Conservation (phyloP, 768 basidiomycete genomes). For the Tephrocybe sp. region DNA sequence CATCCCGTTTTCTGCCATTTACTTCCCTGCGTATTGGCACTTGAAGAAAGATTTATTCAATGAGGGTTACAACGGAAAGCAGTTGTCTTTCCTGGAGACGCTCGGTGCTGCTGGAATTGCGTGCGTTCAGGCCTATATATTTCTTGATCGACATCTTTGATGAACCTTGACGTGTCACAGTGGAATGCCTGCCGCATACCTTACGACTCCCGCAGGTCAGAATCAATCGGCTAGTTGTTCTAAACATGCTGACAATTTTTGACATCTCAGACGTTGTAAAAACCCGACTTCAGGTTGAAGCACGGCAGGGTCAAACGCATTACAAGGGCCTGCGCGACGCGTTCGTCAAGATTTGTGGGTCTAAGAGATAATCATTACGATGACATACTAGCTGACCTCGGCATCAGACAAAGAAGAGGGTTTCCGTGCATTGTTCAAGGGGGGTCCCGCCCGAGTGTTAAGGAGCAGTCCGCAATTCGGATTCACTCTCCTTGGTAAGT, state of each 20-base stretch:
- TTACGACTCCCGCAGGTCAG: constrained; percentile 88
- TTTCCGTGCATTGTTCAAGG: constrained; percentile 87
- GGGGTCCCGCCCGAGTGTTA: constrained; percentile 83
- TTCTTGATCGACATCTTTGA: constrained; percentile 21
- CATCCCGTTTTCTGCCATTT: constrained; percentile 96
- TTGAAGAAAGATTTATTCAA: constrained; percentile 92
- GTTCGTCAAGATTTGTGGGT: constrained; percentile 84
- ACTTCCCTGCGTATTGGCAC: constrained; percentile 87
- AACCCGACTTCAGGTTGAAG: constrained; percentile 93
- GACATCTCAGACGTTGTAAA: constrained; percentile 83
- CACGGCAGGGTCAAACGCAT: constrained; percentile 83
- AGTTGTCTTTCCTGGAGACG: constrained; percentile 88
- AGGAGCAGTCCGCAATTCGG: constrained; percentile 94
- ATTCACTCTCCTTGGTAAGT: constrained; percentile 75
- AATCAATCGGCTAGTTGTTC: constrained; percentile 16
- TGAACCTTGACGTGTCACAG: constrained; percentile 46
- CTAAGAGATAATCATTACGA: neutral
- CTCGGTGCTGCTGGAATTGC: constrained; percentile 78
- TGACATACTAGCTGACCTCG: constrained; percentile 8
- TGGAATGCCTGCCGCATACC: constrained; percentile 96
- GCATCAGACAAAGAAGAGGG: constrained; percentile 82
- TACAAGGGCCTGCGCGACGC: constrained; percentile 93
- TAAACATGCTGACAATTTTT: constrained; percentile 16
- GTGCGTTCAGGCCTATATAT: constrained; percentile 44
- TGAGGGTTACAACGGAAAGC: constrained; percentile 95